These are phyloP conservation scores for Allantophomopsis cytisporea DNA, from an alignment of 2,329 filamentous ascomycete species.

Conservation along the genomic window DNA sequence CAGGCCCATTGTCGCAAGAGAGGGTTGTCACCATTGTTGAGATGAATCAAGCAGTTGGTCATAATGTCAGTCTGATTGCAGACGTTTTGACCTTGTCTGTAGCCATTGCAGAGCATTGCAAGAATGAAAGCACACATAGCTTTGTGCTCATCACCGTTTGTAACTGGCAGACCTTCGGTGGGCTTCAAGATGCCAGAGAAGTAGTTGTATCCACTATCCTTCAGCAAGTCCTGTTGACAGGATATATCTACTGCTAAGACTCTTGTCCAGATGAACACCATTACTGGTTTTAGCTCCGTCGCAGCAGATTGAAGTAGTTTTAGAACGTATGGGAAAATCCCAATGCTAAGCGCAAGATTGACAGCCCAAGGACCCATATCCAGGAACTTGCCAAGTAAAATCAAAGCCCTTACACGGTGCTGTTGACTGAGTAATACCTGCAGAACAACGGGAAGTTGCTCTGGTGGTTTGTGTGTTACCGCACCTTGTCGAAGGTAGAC, in stretches of 20 bases:
- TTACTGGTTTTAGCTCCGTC: slow-evolving; percentile 87
- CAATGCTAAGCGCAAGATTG: slow-evolving; percentile 93
- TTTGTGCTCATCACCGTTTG: slow-evolving; percentile 85
- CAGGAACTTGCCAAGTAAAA: slow-evolving; percentile 83
- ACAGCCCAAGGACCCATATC: slow-evolving; percentile 97
- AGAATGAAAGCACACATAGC: slow-evolving; percentile 99
- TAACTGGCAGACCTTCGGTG: slow-evolving; percentile 67
- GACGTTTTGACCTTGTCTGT: slow-evolving; percentile 81
- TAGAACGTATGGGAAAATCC: slow-evolving; percentile 97
- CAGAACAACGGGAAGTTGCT: slow-evolving; percentile 90
- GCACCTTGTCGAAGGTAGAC: slow-evolving; percentile 81
- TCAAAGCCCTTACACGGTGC: slow-evolving; percentile 79
- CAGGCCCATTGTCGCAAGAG: slow-evolving; percentile 91
- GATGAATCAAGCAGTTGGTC: slow-evolving; percentile 70
- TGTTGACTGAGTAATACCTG: slow-evolving; percentile 95
- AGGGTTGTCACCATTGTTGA: slow-evolving; percentile 76
- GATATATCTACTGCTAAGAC: slow-evolving; percentile 90
- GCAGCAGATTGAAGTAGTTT: slow-evolving; percentile 94
- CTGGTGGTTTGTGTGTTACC: slow-evolving; percentile 73
- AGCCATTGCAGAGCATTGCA: slow-evolving; percentile 92
- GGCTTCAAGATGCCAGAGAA: slow-evolving; percentile 89
- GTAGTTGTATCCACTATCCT: slow-evolving; percentile 95
- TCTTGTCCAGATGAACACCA: slow-evolving; percentile 98
- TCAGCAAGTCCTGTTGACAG: slow-evolving; percentile 86
- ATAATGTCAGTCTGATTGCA: slow-evolving; percentile 87